These are phyloP conservation scores for Fusarium udum DNA, from an alignment of 2,329 filamentous ascomycete genomes.

Conservation along the genomic window DNA sequence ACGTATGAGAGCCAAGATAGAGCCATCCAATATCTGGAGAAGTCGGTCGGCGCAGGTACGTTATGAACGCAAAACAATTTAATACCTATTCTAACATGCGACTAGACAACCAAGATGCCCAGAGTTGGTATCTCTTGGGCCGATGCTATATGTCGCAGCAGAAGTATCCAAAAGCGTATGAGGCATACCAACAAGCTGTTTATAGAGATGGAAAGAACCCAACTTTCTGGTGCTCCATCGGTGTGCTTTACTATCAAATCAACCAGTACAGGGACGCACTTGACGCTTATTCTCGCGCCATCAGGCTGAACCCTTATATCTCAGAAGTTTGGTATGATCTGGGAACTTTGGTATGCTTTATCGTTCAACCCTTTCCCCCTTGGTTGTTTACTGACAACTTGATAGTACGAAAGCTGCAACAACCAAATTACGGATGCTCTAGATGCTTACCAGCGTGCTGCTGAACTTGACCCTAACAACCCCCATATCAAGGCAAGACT, in stretches of 20 bases:
- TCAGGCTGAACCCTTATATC: slow-evolving; percentile 96
- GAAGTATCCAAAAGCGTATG: slow-evolving; percentile 98
- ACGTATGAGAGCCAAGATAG: slow-evolving; percentile 93
- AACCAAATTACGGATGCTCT: slow-evolving; percentile 97
- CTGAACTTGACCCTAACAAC: slow-evolving; percentile 91
- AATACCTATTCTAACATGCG: not conserved
- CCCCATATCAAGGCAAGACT: slow-evolving; percentile 96
- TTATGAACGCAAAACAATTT: not conserved
- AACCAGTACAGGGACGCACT: slow-evolving; percentile 98
- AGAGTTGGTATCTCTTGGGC: slow-evolving; percentile 98
- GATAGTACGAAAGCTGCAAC: slow-evolving; percentile 95
- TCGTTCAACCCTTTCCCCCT: not conserved
- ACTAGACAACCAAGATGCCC: slow-evolving; percentile 89
- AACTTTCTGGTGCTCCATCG: slow-evolving; percentile 99
- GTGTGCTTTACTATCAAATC: slow-evolving; percentile 98
- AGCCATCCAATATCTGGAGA: slow-evolving; percentile 96
- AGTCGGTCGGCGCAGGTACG: slow-evolving; percentile 91
- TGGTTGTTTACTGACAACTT: slow-evolving; percentile 44
- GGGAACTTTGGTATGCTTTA: slow-evolving; percentile 82
- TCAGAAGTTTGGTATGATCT: slow-evolving; percentile 99
- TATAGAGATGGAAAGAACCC: slow-evolving; percentile 98
- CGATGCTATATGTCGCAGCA: slow-evolving; percentile 99
- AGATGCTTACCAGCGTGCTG: slow-evolving; percentile 93
- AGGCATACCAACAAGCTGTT: slow-evolving; percentile 97
- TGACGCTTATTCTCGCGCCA: slow-evolving; percentile 96